phyloP scores from a whole-genome alignment of 768 basidiomycete genomes.

The Trametes cingulata region DNA sequence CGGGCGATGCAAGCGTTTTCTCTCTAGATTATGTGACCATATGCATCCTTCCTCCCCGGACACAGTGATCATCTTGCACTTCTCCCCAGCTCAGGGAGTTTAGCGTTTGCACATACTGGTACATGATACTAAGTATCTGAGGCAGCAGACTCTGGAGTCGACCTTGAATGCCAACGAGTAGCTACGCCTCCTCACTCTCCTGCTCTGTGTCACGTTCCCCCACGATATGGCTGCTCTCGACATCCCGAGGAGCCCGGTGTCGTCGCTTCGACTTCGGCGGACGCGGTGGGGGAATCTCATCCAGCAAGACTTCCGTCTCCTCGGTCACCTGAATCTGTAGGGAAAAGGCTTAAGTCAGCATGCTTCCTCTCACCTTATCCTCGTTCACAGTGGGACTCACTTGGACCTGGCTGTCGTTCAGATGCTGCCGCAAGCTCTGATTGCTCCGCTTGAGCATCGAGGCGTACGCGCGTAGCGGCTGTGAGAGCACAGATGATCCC shows the following conservation, averaged over 20 bases:
- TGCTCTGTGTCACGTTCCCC: background rate
- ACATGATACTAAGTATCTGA: too few species aligned
- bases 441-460: conserved; percentile 16
- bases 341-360: background rate
- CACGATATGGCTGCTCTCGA: background rate
- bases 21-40: background rate
- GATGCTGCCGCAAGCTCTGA: conserved; percentile 3
- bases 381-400: background rate
- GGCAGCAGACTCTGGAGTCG: too few species aligned
- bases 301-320: conserved; percentile 4
- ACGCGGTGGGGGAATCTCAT: background rate
- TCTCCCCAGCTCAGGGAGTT: too few species aligned
- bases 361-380: background rate
- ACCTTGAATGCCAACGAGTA: too few species aligned
- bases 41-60: background rate
- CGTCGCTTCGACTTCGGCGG: background rate
- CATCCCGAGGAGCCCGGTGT: background rate
- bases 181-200: background rate
- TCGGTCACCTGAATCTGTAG: conserved; percentile 8
- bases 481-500: background rate
- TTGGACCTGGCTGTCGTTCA: background rate
- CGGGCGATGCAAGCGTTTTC: background rate
- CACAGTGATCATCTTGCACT: too few species aligned
- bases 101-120: too few species aligned
- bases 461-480: conserved; percentile 1